Percentiles rank a stretch among this genome's conserved stretches.
Evolutionary conservation across 441 rosid genomes (phyloP).

Genomic region (Pelargonium cotyledonis): DNA sequence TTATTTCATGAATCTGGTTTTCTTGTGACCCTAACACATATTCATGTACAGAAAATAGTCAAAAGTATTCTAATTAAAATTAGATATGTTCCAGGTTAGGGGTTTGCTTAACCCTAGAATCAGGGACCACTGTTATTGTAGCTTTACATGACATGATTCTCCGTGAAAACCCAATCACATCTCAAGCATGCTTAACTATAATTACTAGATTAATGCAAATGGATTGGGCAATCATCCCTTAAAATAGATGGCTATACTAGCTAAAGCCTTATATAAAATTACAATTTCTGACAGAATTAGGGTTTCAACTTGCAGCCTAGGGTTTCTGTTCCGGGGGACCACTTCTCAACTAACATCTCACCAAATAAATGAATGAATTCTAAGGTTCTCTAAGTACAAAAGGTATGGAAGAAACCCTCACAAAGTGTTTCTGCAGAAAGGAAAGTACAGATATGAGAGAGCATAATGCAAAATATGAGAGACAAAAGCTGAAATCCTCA

Average conservation of each 20-base stretch:
- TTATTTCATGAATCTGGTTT: slow-evolving; percentile 3
- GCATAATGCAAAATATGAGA: slow-evolving; percentile 21
- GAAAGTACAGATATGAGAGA: slow-evolving; percentile 12
- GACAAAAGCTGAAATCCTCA: slow-evolving; percentile 37
- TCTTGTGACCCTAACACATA: not conserved
- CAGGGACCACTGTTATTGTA: slow-evolving; percentile 55
- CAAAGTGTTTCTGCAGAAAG: slow-evolving; percentile 28
- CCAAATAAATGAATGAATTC: slow-evolving; percentile 19
- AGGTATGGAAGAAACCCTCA: slow-evolving; percentile 27
- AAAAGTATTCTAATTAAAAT: slow-evolving; percentile 24
- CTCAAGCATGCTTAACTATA: slow-evolving; percentile 36
- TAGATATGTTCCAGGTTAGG: slow-evolving; percentile 27
- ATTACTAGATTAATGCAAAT: slow-evolving; percentile 20
- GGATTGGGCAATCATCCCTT: slow-evolving; percentile 23
- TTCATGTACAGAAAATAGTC: slow-evolving; percentile 16
- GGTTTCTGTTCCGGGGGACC: slow-evolving; percentile 61
- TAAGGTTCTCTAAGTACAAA: slow-evolving; percentile 20
- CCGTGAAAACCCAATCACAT: slow-evolving; percentile 40
- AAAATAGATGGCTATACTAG: slow-evolving; percentile 17
- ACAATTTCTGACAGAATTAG: slow-evolving; percentile 34
- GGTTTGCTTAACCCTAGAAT: slow-evolving; percentile 45
- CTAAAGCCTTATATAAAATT: slow-evolving; percentile 20
- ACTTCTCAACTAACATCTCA: slow-evolving; percentile 66
- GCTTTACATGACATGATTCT: slow-evolving; percentile 44
- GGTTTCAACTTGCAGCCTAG: slow-evolving; percentile 42